Base-by-base conservation (phyloP, 345 rosid species). In the Zanthoxylum bungeanum region DNA sequence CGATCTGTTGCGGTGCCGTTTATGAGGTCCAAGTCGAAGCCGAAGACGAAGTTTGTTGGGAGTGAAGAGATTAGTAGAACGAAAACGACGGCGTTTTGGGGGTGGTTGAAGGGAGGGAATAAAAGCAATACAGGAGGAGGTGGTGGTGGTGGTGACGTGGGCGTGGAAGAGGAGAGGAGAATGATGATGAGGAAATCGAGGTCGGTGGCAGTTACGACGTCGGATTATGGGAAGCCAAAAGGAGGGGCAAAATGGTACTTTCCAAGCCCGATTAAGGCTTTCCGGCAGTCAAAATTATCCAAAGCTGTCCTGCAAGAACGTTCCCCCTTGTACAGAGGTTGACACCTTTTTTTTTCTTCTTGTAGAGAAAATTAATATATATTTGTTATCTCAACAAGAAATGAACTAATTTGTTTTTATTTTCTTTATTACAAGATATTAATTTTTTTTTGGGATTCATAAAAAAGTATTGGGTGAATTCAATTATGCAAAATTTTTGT, bases 181-280 rank as follows among this genome's bases (percentile, higher is more conserved):
- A 60, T 59, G 78, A 85, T 89, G 86, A 90, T 90, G 98, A 83
- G 80, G 80, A 90, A 85, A 73, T 94, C 97, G n/a, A 89, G 97
- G 83, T 94, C 98, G 19, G 83, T 90, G 68, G 88, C 88, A 6
- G 86, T 88, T 78, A 69, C 78, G 89, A 87, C 60, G 66, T 56
- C 24, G 60, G 74, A 57, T 68, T 81, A 8, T 44, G 78, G 71
- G 68, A 70, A 69, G 5, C 47, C 82, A 9, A 85, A 85, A 53
- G 83, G 89, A 2, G 75, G 81, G 73, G 4, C 19, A 11, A 79
- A 93, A 0, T 94, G 98, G 98, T 77, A 81, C 64, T 92, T 94
- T 42, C 91, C 90, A 12, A 92, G 97, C n/a, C 98, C 98, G 63
- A 92, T 88, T 63, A 94, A 92, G 64, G 97, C 78, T 73, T 90